These are phyloP conservation scores for Microbotryum scabiosae DNA, from an alignment of 1,284 basidiomycete species.

Conservation along the genomic window DNA sequence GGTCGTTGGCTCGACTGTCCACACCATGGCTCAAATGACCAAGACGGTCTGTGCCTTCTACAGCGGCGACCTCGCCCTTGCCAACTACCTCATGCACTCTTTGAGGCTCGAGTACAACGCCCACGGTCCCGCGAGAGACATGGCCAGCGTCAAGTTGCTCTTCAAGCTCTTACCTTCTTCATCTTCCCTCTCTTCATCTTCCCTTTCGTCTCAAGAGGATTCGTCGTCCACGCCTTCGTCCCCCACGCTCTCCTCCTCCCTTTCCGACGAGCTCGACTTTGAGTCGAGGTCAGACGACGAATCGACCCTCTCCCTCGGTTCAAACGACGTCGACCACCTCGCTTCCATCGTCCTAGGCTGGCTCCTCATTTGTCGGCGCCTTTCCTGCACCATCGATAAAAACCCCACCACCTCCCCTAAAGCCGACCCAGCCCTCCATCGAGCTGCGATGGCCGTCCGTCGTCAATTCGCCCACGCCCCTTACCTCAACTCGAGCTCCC, in stretches of 20 bases:
- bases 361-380: conserved; percentile 14
- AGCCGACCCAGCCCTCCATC: conserved; percentile 13
- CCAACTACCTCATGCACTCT: neutral
- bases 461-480: conserved; percentile 8
- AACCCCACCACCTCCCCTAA: conserved; percentile 1
- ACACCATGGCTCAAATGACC: conserved; percentile 2
- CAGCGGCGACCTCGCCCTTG: neutral
- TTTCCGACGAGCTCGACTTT: neutral
- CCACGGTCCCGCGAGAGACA: conserved; percentile 8
- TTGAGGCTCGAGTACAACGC: conserved; percentile 4
- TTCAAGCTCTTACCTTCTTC: conserved; percentile 11
- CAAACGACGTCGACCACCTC: conserved; percentile 15
- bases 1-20: conserved; percentile 9
- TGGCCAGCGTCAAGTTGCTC: conserved; percentile 13
- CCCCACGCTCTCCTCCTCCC: neutral
- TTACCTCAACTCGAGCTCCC: neutral
- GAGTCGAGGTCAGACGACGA: neutral
- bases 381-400: neutral
- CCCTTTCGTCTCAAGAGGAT: neutral
- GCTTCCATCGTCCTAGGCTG: conserved; percentile 17
- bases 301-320: neutral
- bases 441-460: conserved; percentile 11
- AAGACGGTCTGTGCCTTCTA: conserved; percentile 6
- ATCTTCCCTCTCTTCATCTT: too few relatives aligned
- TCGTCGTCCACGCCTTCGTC: neutral